Base-by-base conservation (phyloP, 2,329 filamentous ascomycete species). In the Epicoccum nigrum region DNA sequence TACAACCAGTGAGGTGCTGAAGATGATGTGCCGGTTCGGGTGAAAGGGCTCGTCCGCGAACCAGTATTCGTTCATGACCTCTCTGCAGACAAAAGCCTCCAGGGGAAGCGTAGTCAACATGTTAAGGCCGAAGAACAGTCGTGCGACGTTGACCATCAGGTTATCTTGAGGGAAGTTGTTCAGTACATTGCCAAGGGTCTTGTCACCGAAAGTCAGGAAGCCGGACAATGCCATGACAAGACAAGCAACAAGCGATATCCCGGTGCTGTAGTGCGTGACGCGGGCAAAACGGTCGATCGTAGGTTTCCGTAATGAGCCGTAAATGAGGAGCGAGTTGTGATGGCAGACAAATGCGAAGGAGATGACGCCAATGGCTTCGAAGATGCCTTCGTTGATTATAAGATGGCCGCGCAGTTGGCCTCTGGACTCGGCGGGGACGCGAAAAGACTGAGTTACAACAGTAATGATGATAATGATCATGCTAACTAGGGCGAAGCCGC, bases 41-140 rank as follows among this genome's bases (percentile, higher is more conserved):
- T 92, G 87, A 77, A 92, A 96, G 0, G 89, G 88, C 61, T 90
- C 83, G 51, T 82, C 77, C 1, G 84, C 82, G 60, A 86, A 88
- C 72, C 83, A 88, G 69, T 96, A 97, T 58, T 90, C 92, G 62
- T 90, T 84, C 90, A 97, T 96, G 58, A 97, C 92, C 75, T 97
- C 94, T 67, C 94, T 86, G 75, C 94, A 99, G 46, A 99, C 94
- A 73, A 99, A 99, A 13, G 92, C 92, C 79, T 99, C 94, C 54
- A 99, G 86, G 0, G 94, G 94, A 28, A 99, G 80, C 1, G 94
- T 97, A 12, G 94, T 97, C 65, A 99, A 85, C 94, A 99, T 99
- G 80, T 99, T 99, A 60, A 99, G 83, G 2, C 94, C 94, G 70
- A 99, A 97, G 76, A 91, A 97, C 42, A 99, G 82, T 45, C 94